Conservation (phyloP, 1,284 basidiomycete genomes). For the Sanghuangporus sanghuang region DNA sequence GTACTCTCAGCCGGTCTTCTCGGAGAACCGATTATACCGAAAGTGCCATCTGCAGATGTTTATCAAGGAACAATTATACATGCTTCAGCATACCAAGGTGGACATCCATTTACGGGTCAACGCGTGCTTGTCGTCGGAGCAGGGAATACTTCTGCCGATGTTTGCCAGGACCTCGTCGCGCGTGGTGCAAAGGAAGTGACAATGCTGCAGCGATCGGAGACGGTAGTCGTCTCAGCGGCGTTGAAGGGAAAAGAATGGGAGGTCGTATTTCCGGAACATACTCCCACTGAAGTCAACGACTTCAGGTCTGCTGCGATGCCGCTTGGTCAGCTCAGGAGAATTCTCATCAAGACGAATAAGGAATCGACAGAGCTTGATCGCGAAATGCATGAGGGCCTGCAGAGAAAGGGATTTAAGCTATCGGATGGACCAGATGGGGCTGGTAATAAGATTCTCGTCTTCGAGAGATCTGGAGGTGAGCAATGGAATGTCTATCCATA, state of each 20-base stretch:
- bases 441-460: slow-evolving; percentile 18
- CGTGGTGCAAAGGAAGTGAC: slow-evolving; percentile 31
- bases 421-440: slow-evolving; percentile 29
- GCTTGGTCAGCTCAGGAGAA: slow-evolving; percentile 30
- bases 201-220: slow-evolving; percentile 36
- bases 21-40: slow-evolving; percentile 30
- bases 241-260: slow-evolving; percentile 29
- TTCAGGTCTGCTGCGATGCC: slow-evolving; percentile 38
- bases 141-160: slow-evolving; percentile 34
- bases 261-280: slow-evolving; percentile 35
- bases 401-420: slow-evolving; percentile 34
- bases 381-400: slow-evolving; percentile 32
- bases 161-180: slow-evolving; percentile 33
- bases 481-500: not conserved
- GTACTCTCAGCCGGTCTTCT: slow-evolving; percentile 33
- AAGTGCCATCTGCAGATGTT: slow-evolving; percentile 22
- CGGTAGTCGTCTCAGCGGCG: slow-evolving; percentile 26
- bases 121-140: slow-evolving; percentile 35
- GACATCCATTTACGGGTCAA: slow-evolving; percentile 27
- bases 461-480: not conserved
- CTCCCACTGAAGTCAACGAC: slow-evolving; percentile 39
- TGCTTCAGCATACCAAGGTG: slow-evolving; percentile 27
- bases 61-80: slow-evolving; percentile 31
- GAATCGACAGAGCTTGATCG: slow-evolving; percentile 26
- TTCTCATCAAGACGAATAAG: slow-evolving; percentile 28